These are phyloP conservation scores for Cladosporium sp. DNA, from an alignment of 2,329 filamentous ascomycete species.

Conservation along the genomic window DNA sequence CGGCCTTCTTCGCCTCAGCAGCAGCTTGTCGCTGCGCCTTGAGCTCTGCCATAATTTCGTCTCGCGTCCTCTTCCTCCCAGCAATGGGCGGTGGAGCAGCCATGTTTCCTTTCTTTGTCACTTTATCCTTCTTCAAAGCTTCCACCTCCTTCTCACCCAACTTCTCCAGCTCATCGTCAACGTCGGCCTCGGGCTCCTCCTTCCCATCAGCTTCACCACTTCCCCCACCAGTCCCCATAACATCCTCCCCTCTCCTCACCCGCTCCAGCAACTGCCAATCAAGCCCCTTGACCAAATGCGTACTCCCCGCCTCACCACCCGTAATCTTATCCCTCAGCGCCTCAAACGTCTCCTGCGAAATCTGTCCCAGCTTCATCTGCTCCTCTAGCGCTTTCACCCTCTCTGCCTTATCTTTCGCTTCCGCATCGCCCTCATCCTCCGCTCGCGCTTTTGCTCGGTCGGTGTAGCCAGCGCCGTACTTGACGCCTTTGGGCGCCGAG, in stretches of 20 bases:
- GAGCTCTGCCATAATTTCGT: conserved; percentile 57
- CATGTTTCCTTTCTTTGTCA: conserved; percentile 50
- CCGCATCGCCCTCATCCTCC: conserved; percentile 43
- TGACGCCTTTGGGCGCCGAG: conserved; percentile 74
- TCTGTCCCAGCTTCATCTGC: conserved; percentile 75
- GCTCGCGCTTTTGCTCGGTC: conserved; percentile 69
- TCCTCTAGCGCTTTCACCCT: conserved; percentile 77
- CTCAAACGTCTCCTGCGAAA: conserved; percentile 76
- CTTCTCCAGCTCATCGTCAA: conserved; percentile 48
- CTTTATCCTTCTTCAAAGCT: conserved; percentile 58
- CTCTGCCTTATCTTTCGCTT: conserved; percentile 54
- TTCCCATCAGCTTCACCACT: conserved; percentile 30
- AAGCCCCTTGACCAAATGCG: conserved; percentile 86
- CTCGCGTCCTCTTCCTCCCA: conserved; percentile 50
- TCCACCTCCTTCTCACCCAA: conserved; percentile 65
- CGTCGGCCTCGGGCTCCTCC: conserved; percentile 22
- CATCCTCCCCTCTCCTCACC: conserved; percentile 62
- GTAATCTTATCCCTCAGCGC: conserved; percentile 69
- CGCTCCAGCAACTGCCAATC: conserved; percentile 77
- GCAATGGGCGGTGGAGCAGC: conserved; percentile 30
- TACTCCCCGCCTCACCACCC: conserved; percentile 74
- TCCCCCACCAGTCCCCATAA: conserved; percentile 41
- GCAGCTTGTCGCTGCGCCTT: conserved; percentile 51
- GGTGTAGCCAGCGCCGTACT: conserved; percentile 73
- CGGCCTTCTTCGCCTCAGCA: conserved; percentile 39